phyloP scores from a whole-genome alignment of 148 eudicot species.

The Beta vulgaris region DNA sequence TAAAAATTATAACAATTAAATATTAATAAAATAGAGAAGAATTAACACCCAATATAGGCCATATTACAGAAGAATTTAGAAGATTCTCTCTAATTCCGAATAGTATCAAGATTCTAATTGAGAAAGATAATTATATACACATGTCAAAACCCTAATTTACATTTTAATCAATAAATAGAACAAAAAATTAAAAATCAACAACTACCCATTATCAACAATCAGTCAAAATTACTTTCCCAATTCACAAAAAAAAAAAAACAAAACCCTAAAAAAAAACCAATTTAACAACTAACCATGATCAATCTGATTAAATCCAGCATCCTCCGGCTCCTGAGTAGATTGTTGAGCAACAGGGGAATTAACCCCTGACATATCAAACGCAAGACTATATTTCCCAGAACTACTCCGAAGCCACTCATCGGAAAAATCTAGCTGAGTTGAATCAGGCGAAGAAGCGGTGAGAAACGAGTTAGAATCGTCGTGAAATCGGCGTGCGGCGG shows the following conservation, averaged over 20 bases:
- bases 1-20: too few species aligned
- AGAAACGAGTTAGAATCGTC: conserved; percentile 28
- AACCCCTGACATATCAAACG: conserved; percentile 34
- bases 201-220: too few species aligned
- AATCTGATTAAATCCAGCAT: neutral
- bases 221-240: too few species aligned
- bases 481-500: neutral
- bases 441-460: conserved; percentile 22
- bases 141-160: too few species aligned
- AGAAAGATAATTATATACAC: too few species aligned
- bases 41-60: too few species aligned
- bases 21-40: too few species aligned
- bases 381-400: conserved; percentile 35
- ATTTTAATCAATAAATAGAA: too few species aligned
- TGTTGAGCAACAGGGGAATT: conserved; percentile 27
- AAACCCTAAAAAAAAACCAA: neutral
- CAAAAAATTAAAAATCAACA: too few species aligned
- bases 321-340: neutral
- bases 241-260: neutral
- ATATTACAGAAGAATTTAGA: too few species aligned
- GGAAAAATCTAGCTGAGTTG: conserved; percentile 24
- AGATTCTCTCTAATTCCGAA: too few species aligned
- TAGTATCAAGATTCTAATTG: too few species aligned
- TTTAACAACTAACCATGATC: conserved; percentile 7
- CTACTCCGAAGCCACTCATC: conserved; percentile 44